Evolutionary conservation across 164 flowering plant species (phyloP).

Genomic region (Umbilicus rupestris): DNA sequence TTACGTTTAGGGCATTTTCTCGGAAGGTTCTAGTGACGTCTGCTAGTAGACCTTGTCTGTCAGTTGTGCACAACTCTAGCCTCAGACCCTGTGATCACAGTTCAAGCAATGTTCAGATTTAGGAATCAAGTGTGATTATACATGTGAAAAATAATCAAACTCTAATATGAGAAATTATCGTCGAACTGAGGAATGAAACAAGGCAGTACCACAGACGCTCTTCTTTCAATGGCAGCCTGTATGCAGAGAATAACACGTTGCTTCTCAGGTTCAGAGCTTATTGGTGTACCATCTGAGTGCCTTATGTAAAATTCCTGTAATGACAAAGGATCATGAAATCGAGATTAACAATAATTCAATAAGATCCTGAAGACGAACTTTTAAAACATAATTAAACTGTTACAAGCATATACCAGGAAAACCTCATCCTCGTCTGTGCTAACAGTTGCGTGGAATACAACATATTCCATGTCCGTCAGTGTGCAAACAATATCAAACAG

Average conservation of each 20-base stretch:
- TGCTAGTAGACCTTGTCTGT: constrained; percentile 57
- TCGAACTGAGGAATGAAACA: not conserved
- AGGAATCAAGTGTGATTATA: no score
- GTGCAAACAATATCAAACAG: constrained; percentile 65
- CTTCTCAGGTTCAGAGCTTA: constrained; percentile 68
- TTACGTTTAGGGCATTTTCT: constrained; percentile 78
- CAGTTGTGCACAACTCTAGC: constrained; percentile 40
- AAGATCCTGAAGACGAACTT: not conserved
- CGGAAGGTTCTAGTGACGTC: constrained; percentile 82
- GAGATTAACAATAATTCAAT: not conserved
- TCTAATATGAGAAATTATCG: not conserved
- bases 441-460: constrained; percentile 60
- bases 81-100: constrained; percentile 42
- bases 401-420: constrained; percentile 28
- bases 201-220: constrained; percentile 54
- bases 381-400: not conserved
- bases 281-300: constrained; percentile 72
- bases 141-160: no score
- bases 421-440: constrained; percentile 35
- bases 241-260: constrained; percentile 64
- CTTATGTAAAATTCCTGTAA: constrained; percentile 63
- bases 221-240: constrained; percentile 64
- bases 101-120: not conserved
- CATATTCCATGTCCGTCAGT: constrained; percentile 65
- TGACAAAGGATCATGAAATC: not conserved